Evolutionary conservation across 2,329 filamentous ascomycete species (phyloP).

Genomic region (Paecilomyces fulvus): DNA sequence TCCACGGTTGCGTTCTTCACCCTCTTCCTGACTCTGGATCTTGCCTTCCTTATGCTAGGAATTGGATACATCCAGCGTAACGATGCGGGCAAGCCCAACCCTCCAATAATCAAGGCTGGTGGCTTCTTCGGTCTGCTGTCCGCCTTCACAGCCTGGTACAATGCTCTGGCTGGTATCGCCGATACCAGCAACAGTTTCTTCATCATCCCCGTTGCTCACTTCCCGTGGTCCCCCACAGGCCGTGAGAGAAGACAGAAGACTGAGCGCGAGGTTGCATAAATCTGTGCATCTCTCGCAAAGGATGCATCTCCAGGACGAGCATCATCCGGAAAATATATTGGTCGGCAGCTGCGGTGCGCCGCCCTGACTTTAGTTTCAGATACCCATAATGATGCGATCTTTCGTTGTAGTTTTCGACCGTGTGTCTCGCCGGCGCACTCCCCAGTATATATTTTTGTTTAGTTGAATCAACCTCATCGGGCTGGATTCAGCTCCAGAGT

Average conservation of each 20-base stretch:
- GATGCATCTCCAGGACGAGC: neutral
- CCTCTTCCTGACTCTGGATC: slow-evolving; percentile 68
- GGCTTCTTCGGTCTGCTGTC: slow-evolving; percentile 74
- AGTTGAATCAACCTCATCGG: neutral
- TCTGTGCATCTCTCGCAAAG: neutral
- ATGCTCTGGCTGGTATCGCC: slow-evolving; percentile 71
- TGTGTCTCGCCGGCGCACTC: neutral
- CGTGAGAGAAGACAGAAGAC: slow-evolving; percentile 51
- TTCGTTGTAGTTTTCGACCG: slow-evolving; percentile 3
- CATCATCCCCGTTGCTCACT: slow-evolving; percentile 83
- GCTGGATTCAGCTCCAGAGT: neutral
- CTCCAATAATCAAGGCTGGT: slow-evolving; percentile 57
- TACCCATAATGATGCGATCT: slow-evolving; percentile 22
- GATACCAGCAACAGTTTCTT: slow-evolving; percentile 73
- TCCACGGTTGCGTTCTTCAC: slow-evolving; percentile 71
- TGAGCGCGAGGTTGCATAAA: slow-evolving; percentile 34
- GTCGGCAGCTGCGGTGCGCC: neutral
- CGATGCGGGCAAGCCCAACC: slow-evolving; percentile 29
- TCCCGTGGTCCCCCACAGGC: slow-evolving; percentile 84
- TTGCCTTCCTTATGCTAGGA: slow-evolving; percentile 66
- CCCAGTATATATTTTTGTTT: neutral
- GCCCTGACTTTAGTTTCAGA: slow-evolving; percentile 19
- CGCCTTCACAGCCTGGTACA: slow-evolving; percentile 81
- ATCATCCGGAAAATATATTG: neutral
- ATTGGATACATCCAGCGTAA: slow-evolving; percentile 54